Evolutionary conservation across 2,329 filamentous ascomycete genomes (phyloP), one percentile per base, ranked within the genome.

Genomic region (Pyrenophora teres): DNA sequence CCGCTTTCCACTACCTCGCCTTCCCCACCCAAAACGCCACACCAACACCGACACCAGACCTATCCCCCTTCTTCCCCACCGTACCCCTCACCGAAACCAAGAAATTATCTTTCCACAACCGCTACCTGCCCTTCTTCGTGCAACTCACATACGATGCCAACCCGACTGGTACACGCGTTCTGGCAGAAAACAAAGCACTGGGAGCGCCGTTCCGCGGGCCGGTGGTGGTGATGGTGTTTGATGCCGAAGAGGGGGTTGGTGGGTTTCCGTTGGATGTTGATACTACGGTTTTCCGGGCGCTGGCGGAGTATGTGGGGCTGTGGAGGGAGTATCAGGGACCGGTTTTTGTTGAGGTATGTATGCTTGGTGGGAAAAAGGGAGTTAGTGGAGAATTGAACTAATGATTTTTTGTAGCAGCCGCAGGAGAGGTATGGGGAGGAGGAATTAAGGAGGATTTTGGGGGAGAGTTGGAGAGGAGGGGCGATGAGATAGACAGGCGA

Each of bases 61-160:
- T 48, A 1, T n/a, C n/a, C 19, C n/a, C 19, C 12, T 47, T 6
- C 19, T 60, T 58, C 19, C 52, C 50, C 5, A n/a, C 1, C n/a
- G 42, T 35, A 0, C 50, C 38, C 1, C 12, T 8, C 2, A n/a
- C 9, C 1, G 52, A 58, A 9, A 31, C 54, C 13, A 54, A 54
- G 8, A 60, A 50, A 6, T 42, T 60, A 3, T 52, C 36, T 0
- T 62, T 62, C 10, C 43, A 60, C 15, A 46, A 53, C 40, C 46
- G 52, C 5, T 41, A 31, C 38, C 27, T 56, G 1, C 41, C 52
- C 1, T 56, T 50, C 15, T 56, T 47, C 46, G 32, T 55, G 4
- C 50, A 59, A 23, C 45, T 62, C 23, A 53, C 44, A 1, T 62
- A 62, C 9, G 55, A 60, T 16, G 36, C 48, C 13, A 62, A 60